Evolutionary conservation across 768 basidiomycete genomes (phyloP).

Genomic region (Tricholoma terreum): DNA sequence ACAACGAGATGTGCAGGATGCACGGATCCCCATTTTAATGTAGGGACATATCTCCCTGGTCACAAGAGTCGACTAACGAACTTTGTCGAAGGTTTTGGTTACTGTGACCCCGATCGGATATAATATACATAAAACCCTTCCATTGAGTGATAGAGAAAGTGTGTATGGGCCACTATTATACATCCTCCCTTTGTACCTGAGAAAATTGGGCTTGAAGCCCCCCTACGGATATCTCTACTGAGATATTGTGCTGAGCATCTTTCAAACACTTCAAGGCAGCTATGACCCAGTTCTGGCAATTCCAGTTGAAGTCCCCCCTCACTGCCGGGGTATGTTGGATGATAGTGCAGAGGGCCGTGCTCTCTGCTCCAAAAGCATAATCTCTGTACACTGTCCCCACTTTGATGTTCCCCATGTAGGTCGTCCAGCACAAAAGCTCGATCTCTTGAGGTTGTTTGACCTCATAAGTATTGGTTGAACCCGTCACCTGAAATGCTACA

Average conservation of each 20-base stretch:
- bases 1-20: slow-evolving; percentile 3
- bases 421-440: neutral
- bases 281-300: slow-evolving; percentile 4
- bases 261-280: neutral
- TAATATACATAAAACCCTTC: neutral
- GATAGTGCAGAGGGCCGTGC: neutral
- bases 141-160: neutral
- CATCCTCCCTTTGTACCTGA: neutral
- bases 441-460: slow-evolving; percentile 1
- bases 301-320: neutral
- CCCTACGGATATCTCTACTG: neutral
- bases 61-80: neutral
- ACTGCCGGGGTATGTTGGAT: neutral
- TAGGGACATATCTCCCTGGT: neutral
- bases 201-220: neutral
- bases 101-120: neutral
- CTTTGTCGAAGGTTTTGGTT: neutral
- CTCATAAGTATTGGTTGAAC: neutral
- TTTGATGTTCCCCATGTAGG: slow-evolving; percentile 3
- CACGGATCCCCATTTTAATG: slow-evolving; percentile 5
- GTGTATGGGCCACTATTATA: neutral
- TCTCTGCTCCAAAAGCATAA: neutral
- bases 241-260: slow-evolving; percentile 2
- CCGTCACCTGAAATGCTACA: neutral
- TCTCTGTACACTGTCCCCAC: neutral